Percentiles rank a stretch among this genome's conserved stretches.
Conservation (phyloP, 164 flowering plant species). For the Litsea cubeba region DNA sequence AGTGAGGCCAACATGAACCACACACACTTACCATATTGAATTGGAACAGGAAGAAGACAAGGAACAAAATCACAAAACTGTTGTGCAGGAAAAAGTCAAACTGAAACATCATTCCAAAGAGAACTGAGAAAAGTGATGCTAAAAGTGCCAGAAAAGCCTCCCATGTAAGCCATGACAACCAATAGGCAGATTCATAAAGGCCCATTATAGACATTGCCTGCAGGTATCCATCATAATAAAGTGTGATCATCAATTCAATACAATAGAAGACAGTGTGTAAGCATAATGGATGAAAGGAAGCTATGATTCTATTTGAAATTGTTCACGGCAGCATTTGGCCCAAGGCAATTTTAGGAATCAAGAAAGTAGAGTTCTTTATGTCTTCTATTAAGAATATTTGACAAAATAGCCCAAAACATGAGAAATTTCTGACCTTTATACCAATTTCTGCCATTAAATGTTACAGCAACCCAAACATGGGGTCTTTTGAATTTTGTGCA, state of each 20-base stretch:
- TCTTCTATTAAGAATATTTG: too few species aligned
- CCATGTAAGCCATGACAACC: conserved; percentile 97
- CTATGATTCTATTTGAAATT: neutral
- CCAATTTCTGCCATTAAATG: neutral
- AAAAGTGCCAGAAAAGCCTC: conserved; percentile 58
- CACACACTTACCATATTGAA: conserved; percentile 71
- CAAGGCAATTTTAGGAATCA: neutral
- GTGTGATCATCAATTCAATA: neutral
- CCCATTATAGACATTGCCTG: conserved; percentile 98
- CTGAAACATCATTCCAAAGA: conserved; percentile 93
- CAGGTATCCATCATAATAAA: conserved; percentile 5
- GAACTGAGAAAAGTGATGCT: conserved; percentile 68
- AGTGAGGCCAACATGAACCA: neutral
- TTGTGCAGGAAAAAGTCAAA: conserved; percentile 88
- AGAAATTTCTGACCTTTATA: neutral
- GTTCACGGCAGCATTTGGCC: neutral
- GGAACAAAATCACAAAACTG: conserved; percentile 67
- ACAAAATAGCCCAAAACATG: neutral
- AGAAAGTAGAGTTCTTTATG: too few species aligned
- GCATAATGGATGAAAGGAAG: neutral
- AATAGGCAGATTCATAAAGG: conserved; percentile 89
- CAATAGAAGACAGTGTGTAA: neutral
- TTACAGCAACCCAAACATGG: neutral
- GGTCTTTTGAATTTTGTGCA: neutral
- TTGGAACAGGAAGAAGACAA: conserved; percentile 85